Evolutionary conservation across 768 basidiomycete genomes (phyloP).

Genomic region (Plicaturopsis crispa): DNA sequence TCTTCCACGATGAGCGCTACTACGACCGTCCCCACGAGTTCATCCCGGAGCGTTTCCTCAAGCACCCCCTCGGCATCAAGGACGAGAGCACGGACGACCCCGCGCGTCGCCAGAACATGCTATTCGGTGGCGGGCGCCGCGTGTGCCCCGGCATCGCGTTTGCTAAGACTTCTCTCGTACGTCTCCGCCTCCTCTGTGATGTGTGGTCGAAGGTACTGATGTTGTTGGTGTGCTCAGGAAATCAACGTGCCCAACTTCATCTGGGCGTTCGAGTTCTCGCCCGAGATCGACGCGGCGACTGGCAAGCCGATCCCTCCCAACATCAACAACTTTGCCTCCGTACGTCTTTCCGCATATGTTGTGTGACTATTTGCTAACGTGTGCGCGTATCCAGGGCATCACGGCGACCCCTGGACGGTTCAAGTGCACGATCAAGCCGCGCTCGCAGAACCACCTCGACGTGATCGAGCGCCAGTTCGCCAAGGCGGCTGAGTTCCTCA

Average conservation of each 20-base stretch:
- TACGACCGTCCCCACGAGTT: conserved; percentile 19
- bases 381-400: no score
- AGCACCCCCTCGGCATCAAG: conserved; percentile 2
- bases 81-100: conserved; percentile 3
- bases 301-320: not conserved
- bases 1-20: conserved; percentile 16
- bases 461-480: conserved; percentile 2
- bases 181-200: no score
- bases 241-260: no score
- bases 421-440: conserved; percentile 8
- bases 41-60: conserved; percentile 22
- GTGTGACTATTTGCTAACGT: no score
- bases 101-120: conserved; percentile 2
- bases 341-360: no score
- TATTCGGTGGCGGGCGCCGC: conserved; percentile 7
- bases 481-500: conserved; percentile 1
- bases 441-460: conserved; percentile 1
- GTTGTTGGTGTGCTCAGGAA: no score
- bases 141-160: conserved; percentile 12
- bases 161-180: conserved; percentile 6
- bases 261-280: no score
- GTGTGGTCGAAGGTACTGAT: no score
- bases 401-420: conserved; percentile 4
- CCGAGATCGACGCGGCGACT: no score
- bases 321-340: not conserved